phyloP scores from a whole-genome alignment of 345 rosid genomes.

The Capsella bursapastoris region DNA sequence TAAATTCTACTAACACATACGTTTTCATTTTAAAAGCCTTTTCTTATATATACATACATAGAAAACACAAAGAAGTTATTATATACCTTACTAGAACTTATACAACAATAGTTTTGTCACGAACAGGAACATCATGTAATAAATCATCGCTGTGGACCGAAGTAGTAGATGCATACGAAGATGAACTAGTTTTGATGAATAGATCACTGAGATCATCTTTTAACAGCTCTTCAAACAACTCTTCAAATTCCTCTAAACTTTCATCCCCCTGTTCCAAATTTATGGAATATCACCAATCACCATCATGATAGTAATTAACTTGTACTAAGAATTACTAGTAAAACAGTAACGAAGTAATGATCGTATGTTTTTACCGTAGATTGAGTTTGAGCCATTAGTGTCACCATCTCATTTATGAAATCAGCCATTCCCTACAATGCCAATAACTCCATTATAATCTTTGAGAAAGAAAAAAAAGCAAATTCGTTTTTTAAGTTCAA shows the following conservation, averaged over 20 bases:
- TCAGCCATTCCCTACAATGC: conserved; percentile 45
- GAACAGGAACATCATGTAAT: background rate
- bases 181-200: conserved; percentile 26
- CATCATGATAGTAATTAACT: background rate
- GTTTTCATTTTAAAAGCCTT: background rate
- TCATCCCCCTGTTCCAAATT: conserved; percentile 38
- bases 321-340: background rate
- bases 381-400: conserved; percentile 44
- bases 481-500: background rate
- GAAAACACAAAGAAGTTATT: background rate
- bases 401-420: conserved; percentile 46
- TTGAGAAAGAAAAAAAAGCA: background rate
- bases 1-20: background rate
- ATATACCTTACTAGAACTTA: conserved; percentile 32
- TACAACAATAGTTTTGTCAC: background rate
- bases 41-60: background rate
- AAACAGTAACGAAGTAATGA: background rate
- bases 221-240: conserved; percentile 38
- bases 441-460: background rate
- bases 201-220: conserved; percentile 32
- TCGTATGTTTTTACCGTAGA: conserved; percentile 35
- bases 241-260: conserved; percentile 40
- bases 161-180: conserved; percentile 6
- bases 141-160: background rate
- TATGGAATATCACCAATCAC: background rate